These are phyloP conservation scores for Sporothrix sp. DNA, from an alignment of 2,329 filamentous ascomycete genomes.

Conservation along the genomic window DNA sequence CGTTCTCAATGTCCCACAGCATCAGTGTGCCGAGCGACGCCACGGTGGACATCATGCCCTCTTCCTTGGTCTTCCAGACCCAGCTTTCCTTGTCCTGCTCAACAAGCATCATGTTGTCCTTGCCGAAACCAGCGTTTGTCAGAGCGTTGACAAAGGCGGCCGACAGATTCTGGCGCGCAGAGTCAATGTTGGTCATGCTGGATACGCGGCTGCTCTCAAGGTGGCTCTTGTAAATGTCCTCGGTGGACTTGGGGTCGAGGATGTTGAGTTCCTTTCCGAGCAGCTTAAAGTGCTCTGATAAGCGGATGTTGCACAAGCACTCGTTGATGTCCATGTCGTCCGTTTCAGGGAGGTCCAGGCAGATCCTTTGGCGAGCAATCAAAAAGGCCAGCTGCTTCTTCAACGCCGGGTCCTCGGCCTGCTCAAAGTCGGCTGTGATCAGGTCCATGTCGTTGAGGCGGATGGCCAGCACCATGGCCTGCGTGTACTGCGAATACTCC, in stretches of 20 bases:
- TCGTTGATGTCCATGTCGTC: slow-evolving; percentile 72
- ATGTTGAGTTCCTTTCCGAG: slow-evolving; percentile 95
- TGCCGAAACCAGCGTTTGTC: slow-evolving; percentile 88
- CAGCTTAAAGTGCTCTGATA: slow-evolving; percentile 88
- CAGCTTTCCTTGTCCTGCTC: slow-evolving; percentile 82
- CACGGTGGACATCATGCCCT: slow-evolving; percentile 93
- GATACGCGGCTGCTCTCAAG: slow-evolving; percentile 90
- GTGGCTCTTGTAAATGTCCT: slow-evolving; percentile 99
- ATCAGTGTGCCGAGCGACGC: slow-evolving; percentile 87
- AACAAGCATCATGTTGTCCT: slow-evolving; percentile 96
- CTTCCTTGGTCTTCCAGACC: slow-evolving; percentile 99
- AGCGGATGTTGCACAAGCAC: slow-evolving; percentile 75
- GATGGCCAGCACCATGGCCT: slow-evolving; percentile 91
- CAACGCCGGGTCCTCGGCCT: slow-evolving; percentile 68
- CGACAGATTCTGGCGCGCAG: slow-evolving; percentile 87
- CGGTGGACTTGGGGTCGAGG: slow-evolving; percentile 88
- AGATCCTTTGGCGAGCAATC: slow-evolving; percentile 83
- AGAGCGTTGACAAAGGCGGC: slow-evolving; percentile 96
- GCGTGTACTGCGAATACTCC: slow-evolving; percentile 82
- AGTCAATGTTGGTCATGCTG: slow-evolving; percentile 89
- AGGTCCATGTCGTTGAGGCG: slow-evolving; percentile 78
- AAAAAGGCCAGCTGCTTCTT: slow-evolving; percentile 94
- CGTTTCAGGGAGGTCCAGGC: slow-evolving; percentile 40
- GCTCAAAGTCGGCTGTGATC: slow-evolving; percentile 69
- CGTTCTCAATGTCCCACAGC: slow-evolving; percentile 87